phyloP scores from a whole-genome alignment of 257 asterid species.

The Solanum sitiens region DNA sequence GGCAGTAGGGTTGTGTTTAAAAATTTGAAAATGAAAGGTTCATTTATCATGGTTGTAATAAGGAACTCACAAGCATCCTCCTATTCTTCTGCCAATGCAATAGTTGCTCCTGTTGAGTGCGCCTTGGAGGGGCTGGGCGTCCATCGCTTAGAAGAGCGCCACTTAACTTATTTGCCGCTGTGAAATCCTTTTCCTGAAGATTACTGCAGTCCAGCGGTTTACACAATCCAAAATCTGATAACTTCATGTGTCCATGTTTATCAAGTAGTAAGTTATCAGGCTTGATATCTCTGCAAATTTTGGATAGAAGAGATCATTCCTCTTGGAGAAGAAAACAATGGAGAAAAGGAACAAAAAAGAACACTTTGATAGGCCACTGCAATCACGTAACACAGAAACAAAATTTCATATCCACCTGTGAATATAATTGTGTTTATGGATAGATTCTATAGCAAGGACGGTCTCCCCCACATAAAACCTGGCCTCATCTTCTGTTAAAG shows the following conservation, averaged over 20 bases:
- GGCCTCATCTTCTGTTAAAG: constrained; percentile 84
- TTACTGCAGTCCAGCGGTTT: constrained; percentile 92
- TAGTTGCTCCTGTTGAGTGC: constrained; percentile 96
- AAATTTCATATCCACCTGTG: constrained; percentile 55
- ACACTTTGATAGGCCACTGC: neutral
- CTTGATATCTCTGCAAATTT: constrained; percentile 80
- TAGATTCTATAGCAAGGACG: constrained; percentile 93
- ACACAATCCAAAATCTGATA: constrained; percentile 93
- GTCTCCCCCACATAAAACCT: constrained; percentile 89
- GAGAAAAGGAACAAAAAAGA: constrained; percentile 1
- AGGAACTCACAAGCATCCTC: constrained; percentile 82
- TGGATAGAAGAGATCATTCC: neutral
- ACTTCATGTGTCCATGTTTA: constrained; percentile 87
- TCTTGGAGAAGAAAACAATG: neutral
- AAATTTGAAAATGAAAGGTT: neutral
- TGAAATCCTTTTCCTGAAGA: constrained; percentile 88
- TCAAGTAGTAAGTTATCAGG: constrained; percentile 97
- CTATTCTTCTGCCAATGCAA: constrained; percentile 91
- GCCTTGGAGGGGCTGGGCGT: constrained; percentile 74
- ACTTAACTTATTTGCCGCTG: constrained; percentile 54
- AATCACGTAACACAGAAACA: constrained; percentile 7
- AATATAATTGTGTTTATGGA: constrained; percentile 85
- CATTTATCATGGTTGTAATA: neutral
- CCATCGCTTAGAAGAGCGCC: constrained; percentile 91
- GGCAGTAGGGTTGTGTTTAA: neutral